phyloP scores from a whole-genome alignment of 768 basidiomycete species.

The Crassisporium funariophilum region DNA sequence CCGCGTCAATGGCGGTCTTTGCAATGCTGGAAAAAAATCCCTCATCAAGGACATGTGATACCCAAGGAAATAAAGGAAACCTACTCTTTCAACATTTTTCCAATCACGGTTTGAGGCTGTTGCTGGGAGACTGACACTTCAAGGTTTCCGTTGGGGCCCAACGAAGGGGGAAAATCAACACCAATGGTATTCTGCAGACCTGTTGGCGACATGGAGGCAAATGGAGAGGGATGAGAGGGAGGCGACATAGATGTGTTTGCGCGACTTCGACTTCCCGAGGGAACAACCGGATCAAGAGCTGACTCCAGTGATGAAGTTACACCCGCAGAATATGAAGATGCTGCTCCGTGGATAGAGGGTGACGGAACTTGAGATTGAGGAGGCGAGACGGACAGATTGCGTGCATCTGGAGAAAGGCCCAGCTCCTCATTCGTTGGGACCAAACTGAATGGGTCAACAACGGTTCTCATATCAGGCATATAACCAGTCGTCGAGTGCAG shows the following conservation, averaged over 20 bases:
- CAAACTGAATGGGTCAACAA: conserved; percentile 34
- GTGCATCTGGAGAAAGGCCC: conserved; percentile 38
- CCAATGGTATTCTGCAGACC: conserved; percentile 12
- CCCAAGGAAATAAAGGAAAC: conserved; percentile 22
- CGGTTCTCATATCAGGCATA: conserved; percentile 41
- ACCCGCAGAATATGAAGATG: conserved; percentile 39
- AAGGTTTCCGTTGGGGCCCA: conserved; percentile 15
- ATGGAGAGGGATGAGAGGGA: conserved; percentile 23
- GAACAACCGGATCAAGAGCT: conserved; percentile 41
- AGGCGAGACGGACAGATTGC: conserved; percentile 35
- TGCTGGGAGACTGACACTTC: conserved; percentile 24
- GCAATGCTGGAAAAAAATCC: conserved; percentile 52
- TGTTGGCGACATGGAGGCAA: conserved; percentile 20
- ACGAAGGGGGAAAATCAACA: conserved; percentile 19
- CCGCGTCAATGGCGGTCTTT: conserved; percentile 60
- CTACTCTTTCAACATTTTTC: conserved; percentile 54
- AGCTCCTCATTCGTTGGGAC: conserved; percentile 35
- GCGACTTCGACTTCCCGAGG: conserved; percentile 36
- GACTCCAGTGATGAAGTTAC: conserved; percentile 48
- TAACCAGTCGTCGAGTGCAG: conserved; percentile 36
- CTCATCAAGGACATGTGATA: conserved; percentile 19
- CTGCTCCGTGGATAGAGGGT: conserved; percentile 38
- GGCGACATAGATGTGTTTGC: conserved; percentile 40
- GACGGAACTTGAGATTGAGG: conserved; percentile 40
- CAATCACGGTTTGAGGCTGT: conserved; percentile 37